Conservation (phyloP, 129 eudicot genomes). For the Helianthus tuberosus region DNA sequence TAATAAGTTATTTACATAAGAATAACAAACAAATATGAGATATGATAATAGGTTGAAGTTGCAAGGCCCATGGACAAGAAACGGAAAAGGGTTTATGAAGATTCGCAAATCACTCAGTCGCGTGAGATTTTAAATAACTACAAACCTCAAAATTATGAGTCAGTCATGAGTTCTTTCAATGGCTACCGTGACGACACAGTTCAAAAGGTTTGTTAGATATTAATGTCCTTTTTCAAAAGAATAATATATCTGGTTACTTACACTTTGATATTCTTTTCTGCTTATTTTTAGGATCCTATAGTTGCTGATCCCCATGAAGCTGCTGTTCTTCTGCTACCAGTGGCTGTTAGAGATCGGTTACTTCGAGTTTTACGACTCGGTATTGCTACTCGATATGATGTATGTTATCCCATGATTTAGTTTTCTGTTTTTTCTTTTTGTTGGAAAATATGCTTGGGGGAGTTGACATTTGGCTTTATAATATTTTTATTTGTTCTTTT, state of each 20-base stretch:
- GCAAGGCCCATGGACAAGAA: conserved; percentile 85
- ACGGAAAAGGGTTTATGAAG: conserved; percentile 70
- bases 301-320: conserved; percentile 77
- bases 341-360: conserved; percentile 73
- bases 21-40: conserved; percentile 13
- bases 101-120: conserved; percentile 43
- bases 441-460: background rate
- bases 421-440: background rate
- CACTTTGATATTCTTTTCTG: background rate
- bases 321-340: conserved; percentile 72
- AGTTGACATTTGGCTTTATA: background rate
- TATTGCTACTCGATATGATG: conserved; percentile 86
- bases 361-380: conserved; percentile 84
- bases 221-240: background rate
- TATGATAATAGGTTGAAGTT: conserved; percentile 65
- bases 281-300: conserved; percentile 46
- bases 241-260: background rate
- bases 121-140: conserved; percentile 41
- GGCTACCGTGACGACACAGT: conserved; percentile 35
- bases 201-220: conserved; percentile 43
- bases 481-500: conserved; percentile 28
- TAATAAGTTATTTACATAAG: background rate
- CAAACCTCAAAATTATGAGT: conserved; percentile 36
- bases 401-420: conserved; percentile 36
- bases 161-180: conserved; percentile 25